Conservation (phyloP, 805 yeast genomes). For the Candida hungchunana region DNA sequence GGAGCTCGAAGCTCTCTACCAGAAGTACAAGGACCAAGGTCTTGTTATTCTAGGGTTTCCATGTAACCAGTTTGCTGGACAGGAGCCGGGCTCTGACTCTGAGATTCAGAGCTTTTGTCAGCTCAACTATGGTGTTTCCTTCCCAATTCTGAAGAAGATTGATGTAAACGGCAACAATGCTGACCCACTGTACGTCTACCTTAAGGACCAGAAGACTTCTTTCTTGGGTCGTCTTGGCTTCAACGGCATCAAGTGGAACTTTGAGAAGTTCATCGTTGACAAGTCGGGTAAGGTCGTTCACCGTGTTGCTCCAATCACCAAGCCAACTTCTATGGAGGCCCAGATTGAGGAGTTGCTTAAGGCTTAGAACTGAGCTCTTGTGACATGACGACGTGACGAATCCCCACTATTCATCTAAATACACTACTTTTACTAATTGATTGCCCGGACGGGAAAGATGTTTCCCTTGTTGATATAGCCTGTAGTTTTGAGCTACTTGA, state of each 20-base stretch:
- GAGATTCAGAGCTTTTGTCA: slow-evolving; percentile 76
- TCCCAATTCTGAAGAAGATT: slow-evolving; percentile 82
- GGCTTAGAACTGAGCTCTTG: slow-evolving; percentile 17
- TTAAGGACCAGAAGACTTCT: slow-evolving; percentile 63
- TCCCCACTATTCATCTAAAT: no score
- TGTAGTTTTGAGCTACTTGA: no score
- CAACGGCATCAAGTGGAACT: slow-evolving; percentile 73
- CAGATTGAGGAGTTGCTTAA: slow-evolving; percentile 55
- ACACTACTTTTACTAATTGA: no score
- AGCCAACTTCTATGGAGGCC: slow-evolving; percentile 57
- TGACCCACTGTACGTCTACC: slow-evolving; percentile 74
- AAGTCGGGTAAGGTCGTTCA: slow-evolving; percentile 57
- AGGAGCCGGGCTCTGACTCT: slow-evolving; percentile 65
- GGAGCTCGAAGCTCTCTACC: slow-evolving; percentile 65
- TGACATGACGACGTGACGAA: neutral
- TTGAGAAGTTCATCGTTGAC: slow-evolving; percentile 67
- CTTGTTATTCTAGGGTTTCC: slow-evolving; percentile 79
- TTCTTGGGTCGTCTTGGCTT: slow-evolving; percentile 47
- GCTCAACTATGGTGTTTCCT: slow-evolving; percentile 82
- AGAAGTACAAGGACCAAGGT: slow-evolving; percentile 63
- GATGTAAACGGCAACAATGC: slow-evolving; percentile 85
- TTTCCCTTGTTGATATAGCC: no score
- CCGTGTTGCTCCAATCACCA: slow-evolving; percentile 63
- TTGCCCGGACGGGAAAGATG: no score
- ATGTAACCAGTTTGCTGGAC: slow-evolving; percentile 84